Percentiles rank a stretch among this genome's conserved stretches.
Evolutionary conservation across 257 asterid genomes (phyloP).

Genomic region (Thymus mandschuricus): DNA sequence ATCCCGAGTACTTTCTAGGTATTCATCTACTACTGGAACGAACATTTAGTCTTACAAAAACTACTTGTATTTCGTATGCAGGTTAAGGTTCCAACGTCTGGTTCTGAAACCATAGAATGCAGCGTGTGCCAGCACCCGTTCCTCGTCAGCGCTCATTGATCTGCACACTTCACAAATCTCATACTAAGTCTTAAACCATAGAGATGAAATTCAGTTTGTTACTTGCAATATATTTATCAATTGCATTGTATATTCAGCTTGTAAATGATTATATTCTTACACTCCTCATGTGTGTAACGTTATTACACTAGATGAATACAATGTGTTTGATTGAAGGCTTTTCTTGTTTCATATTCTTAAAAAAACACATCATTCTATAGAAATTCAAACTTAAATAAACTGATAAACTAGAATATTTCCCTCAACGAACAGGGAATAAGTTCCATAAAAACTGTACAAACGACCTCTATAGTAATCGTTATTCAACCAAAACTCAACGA

Average conservation of each 20-base stretch:
- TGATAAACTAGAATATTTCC: too few relatives aligned
- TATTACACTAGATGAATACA: neutral
- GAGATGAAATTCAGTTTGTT: constrained; percentile 5
- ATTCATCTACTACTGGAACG: neutral
- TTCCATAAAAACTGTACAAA: constrained; percentile 37
- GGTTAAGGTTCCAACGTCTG: constrained; percentile 73
- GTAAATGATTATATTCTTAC: constrained; percentile 14
- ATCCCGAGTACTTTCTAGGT: neutral
- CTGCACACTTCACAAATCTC: constrained; percentile 1
- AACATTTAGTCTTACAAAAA: neutral
- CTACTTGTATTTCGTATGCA: constrained; percentile 31
- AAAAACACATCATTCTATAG: too few relatives aligned
- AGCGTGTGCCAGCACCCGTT: constrained; percentile 91
- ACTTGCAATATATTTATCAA: constrained; percentile 5
- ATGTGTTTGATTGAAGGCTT: neutral
- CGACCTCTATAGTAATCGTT: constrained; percentile 32
- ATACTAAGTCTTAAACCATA: neutral
- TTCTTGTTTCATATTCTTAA: neutral
- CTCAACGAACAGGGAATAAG: neutral
- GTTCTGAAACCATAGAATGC: constrained; percentile 87
- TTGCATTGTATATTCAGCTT: neutral
- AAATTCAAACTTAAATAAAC: too few relatives aligned
- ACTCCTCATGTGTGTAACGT: neutral
- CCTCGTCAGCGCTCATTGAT: constrained; percentile 67
- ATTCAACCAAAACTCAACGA: constrained; percentile 32